Evolutionary conservation across 2,329 filamentous ascomycete genomes (phyloP), one percentile per base, ranked within the genome.

Genomic region (Sarocladiaceae sp.): DNA sequence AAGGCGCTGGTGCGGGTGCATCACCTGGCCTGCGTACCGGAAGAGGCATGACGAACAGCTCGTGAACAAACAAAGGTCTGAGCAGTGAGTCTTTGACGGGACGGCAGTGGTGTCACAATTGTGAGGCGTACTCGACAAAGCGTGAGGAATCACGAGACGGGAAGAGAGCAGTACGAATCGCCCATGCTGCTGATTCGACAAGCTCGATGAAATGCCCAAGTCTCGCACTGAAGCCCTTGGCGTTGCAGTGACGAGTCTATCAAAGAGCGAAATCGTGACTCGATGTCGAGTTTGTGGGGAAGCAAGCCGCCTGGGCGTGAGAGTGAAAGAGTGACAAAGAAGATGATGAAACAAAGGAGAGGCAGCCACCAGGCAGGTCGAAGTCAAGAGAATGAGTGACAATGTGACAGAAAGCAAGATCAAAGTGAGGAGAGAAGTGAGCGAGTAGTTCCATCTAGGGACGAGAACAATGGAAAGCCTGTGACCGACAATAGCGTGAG

Each of bases 21-120:
- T 36, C 44, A 55, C 42, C 51, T 54, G 25, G 55, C 54, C 40
- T 54, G 53, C 49, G 20, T 11, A 17, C 33, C 22, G 22, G 18
- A 11, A 25, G 20, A 10, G 22, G 26, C 44, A 48, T 48, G 28
- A 33, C n/a, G 17, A 17, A 15, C 28, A 11, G 25, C 17, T 4
- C 3, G 10, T 33, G 22, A 48, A 18, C 25, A 29, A 15, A 28
- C 7, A 13, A 23, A 26, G 4, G 12, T 22, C 11, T 8, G 28
- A 20, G 23, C 23, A 6, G 15, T 20, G 3, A n/a, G 4, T 3
- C 22, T 28, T 44, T 44, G 40, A 28, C 23, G 17, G 17, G n/a
- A 12, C 23, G 13, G 20, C 37, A 20, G 7, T 7, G 4, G 18
- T 4, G 37, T n/a, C 8, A 20, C 17, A 23, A 20, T 20, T 22